Conservation (phyloP, 2,329 filamentous ascomycete genomes). For the Talaromyces sp. region DNA sequence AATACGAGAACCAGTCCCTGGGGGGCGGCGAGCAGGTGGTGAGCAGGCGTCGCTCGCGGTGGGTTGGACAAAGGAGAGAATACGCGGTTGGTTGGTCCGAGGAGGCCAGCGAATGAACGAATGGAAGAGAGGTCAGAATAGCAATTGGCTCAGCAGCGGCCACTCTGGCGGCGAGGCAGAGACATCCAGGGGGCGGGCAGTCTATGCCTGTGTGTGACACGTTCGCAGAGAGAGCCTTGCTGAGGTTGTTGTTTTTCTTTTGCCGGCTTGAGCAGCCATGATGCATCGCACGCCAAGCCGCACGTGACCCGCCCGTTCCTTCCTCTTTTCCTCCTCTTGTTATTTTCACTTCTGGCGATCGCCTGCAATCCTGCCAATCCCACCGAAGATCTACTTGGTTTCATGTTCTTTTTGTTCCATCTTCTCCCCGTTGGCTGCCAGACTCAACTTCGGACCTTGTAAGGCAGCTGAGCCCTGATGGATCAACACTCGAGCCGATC, state of each 20-base stretch:
- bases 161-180: not conserved
- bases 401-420: not conserved
- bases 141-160: not conserved
- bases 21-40: not conserved
- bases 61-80: slow-evolving; percentile 7
- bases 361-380: not conserved
- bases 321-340: too few species aligned
- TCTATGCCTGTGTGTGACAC: slow-evolving; percentile 8
- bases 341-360: not conserved
- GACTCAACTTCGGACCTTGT: too few species aligned
- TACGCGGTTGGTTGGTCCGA: slow-evolving; percentile 1
- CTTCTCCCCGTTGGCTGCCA: too few species aligned
- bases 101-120: slow-evolving; percentile 9
- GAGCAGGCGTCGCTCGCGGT: slow-evolving; percentile 3
- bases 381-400: not conserved
- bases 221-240: not conserved
- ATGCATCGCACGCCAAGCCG: not conserved
- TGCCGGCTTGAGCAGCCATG: not conserved
- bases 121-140: slow-evolving; percentile 9
- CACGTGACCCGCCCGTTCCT: not conserved
- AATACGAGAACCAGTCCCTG: slow-evolving; percentile 1
- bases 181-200: slow-evolving; percentile 1
- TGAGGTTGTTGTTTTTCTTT: not conserved
- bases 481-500: not conserved
- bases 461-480: not conserved